These are phyloP conservation scores for Pseudomonodictys pantanalensis DNA, from an alignment of 495 filamentous ascomycete genomes.

Conservation along the genomic window DNA sequence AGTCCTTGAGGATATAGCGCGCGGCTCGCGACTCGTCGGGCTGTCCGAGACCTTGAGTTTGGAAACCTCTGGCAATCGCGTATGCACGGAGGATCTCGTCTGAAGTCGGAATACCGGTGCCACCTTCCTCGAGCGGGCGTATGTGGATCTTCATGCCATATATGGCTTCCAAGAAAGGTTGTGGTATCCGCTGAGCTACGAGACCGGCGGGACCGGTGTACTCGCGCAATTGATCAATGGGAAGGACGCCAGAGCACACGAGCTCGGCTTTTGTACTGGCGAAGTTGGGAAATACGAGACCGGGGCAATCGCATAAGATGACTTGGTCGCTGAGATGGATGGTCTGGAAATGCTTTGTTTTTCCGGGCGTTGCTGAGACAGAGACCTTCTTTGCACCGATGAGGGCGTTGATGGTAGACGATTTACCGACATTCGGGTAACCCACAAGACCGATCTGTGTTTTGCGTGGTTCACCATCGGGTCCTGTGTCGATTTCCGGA, in stretches of 20 bases:
- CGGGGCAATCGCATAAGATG: constrained; percentile 95
- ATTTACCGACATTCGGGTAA: constrained; percentile 99
- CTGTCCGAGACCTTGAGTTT: constrained; percentile 79
- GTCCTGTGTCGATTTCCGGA: constrained; percentile 40
- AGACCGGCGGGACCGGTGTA: constrained; percentile 84
- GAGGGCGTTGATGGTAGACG: constrained; percentile 96
- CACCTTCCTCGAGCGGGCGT: constrained; percentile 86
- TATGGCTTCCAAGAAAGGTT: constrained; percentile 80
- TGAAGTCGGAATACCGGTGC: constrained; percentile 82
- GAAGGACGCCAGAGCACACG: constrained; percentile 91
- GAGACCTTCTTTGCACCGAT: constrained; percentile 98
- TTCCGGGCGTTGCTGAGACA: constrained; percentile 94
- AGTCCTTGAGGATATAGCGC: constrained; percentile 90
- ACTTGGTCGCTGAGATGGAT: constrained; percentile 87
- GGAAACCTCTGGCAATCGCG: constrained; percentile 83
- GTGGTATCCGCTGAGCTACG: constrained; percentile 88
- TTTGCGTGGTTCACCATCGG: constrained; percentile 52
- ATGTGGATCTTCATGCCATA: constrained; percentile 89
- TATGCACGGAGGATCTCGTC: constrained; percentile 86
- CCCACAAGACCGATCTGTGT: constrained; percentile 91
- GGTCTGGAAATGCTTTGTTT: constrained; percentile 99
- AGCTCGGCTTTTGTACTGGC: constrained; percentile 95
- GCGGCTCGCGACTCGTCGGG: constrained; percentile 93
- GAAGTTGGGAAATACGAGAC: constrained; percentile 98
- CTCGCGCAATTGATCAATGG: constrained; percentile 95